Base-by-base conservation (phyloP, 805 yeast species). In the Candida boidinii region DNA sequence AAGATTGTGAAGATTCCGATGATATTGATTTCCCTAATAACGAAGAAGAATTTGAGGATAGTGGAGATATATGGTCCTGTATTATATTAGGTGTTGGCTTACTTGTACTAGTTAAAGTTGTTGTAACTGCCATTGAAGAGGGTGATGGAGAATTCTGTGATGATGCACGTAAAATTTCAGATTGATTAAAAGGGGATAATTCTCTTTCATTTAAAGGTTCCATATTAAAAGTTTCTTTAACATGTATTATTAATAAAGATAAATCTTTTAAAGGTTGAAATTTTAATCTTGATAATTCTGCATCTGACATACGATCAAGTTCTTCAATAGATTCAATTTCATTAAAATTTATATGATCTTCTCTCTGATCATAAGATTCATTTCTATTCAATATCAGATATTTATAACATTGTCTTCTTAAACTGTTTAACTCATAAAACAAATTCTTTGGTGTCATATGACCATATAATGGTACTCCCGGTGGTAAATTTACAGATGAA, bases 401-500 rank as follows among this genome's bases (percentile, higher is more conserved):
- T 5, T 28, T 10, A 11, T 46, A 33, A 25, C 60, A 49, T 12
- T 37, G 19, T 30, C 39, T 42, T 13, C 51, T 39, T 12, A 68
- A 43, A 3, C 19, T 35, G 4, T 39, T 34, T 12, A 88, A 57
- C 46, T 85, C 95, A 5, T 57, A 48, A 10, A 82, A 64, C 19
- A 87, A 53, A 42, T 69, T 68, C 2, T 53, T 44, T 4, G 96
- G 94, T 10, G 81, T 77, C 55, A 87, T 49, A 56, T 87, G 96
- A 2, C 96, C 96, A 51, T 74, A 87, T 17, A 85, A 47, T 3
- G 72, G 67, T 6, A 65, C 64, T 8, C 60, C 54, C 1, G 62
- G 59, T 1, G 69, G 64, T 9, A 60, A 56, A 39, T 64, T 63
- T 2, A 65, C 46, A 5, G 73, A 69, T 1, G 95, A 83, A 49